Percentiles rank a stretch among this genome's conserved stretches.
Conservation (phyloP, 768 basidiomycete genomes). For the Calvatia gigantea region DNA sequence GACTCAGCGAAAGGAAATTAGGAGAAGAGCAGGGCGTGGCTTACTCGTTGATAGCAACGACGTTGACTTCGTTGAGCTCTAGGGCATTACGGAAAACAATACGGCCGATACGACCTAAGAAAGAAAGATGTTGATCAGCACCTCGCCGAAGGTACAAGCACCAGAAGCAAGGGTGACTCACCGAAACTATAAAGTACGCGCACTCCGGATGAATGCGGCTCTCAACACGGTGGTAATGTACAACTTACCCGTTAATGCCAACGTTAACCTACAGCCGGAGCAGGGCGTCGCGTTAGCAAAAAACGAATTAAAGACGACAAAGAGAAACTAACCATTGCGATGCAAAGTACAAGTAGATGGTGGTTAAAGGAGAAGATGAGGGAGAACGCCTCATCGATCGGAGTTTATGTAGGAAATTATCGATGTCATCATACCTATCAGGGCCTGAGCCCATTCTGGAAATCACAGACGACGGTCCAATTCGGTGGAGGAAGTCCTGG, state of each 20-base stretch:
- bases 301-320: background rate
- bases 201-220: too few relatives aligned
- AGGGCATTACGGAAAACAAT: conserved; percentile 97
- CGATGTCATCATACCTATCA: conserved; percentile 10
- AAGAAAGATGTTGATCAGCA: background rate
- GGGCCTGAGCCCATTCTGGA: conserved; percentile 8
- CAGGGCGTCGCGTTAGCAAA: background rate
- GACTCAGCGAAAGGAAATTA: background rate
- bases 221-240: background rate
- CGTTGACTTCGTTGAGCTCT: conserved; percentile 65
- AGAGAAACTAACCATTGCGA: conserved; percentile 21
- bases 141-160: conserved; percentile 69
- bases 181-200: background rate
- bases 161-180: conserved; percentile 11
- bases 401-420: conserved; percentile 10
- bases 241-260: conserved; percentile 88
- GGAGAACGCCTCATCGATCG: conserved; percentile 6
- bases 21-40: conserved; percentile 22
- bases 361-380: conserved; percentile 10
- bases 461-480: background rate
- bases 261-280: conserved; percentile 65
- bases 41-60: conserved; percentile 94
- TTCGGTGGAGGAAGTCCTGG: too few relatives aligned
- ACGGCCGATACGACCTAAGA: conserved; percentile 94
- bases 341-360: conserved; percentile 7